Base-by-base conservation (phyloP, 1,139 yeast genomes). In the Hyphopichia pseudoburtonii region DNA sequence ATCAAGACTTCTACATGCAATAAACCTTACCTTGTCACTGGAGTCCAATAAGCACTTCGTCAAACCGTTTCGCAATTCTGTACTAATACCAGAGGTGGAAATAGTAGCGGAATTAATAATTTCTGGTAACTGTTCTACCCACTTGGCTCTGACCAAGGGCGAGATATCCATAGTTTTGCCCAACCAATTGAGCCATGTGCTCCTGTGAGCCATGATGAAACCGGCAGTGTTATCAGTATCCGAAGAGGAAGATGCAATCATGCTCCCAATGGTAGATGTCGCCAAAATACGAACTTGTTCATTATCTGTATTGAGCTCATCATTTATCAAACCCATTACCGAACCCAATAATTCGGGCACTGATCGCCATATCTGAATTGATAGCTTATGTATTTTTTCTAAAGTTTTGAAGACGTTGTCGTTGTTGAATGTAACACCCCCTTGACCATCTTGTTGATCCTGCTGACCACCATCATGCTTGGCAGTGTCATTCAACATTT, bases 281-380 rank as follows among this genome's bases (percentile, higher is more conserved):
- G 96, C 90, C 40, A 85, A 58, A 1, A 70, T 57, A 44, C 97
- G 73, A 19, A 86, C 69, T 15, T 69, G 60, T 18, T 76, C 78
- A 46, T 83, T 80, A 33, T 85, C 92, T 0, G 92, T 84, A 44
- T 77, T 80, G 36, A 90, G 64, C 46, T 88, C 95, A 51, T 86
- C 92, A 47, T 86, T 89, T 5, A 89, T 66, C 40, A 87, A 76
- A 0, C 95, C 94, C 70, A 87, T 76, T 1, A 86, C 85, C 1
- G 94, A 80, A 3, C 77, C 73, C 18, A 88, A 64, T 22, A 87
- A 64, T 29, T 85, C 92, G 0, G 97, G 97, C 1, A 82, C 82
- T 38, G 77, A 73, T 44, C 70, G 76, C 96, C 96, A 90, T 4
- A 89, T 66, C 45, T 83, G 83, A 5, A 81, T 66, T 0, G 85